These are phyloP conservation scores for Coniochaeta sp. DNA, from an alignment of 2,329 filamentous ascomycete genomes.

Conservation along the genomic window DNA sequence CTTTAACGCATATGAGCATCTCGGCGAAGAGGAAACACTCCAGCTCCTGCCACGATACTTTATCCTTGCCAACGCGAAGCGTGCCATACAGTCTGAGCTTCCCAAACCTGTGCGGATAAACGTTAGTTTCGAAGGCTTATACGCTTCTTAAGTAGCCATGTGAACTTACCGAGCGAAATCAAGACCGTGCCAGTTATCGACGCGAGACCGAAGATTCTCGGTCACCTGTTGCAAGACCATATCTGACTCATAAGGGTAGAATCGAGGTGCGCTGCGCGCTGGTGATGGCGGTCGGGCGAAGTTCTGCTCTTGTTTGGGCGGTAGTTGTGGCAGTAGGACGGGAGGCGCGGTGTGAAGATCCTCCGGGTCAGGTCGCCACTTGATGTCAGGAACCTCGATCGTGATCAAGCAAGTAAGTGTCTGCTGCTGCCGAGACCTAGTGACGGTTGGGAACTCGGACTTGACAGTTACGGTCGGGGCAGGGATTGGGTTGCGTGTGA, in stretches of 20 bases:
- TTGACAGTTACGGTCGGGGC: conserved; percentile 87
- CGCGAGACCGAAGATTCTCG: conserved; percentile 74
- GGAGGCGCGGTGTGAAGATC: conserved; percentile 56
- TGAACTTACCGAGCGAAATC: conserved; percentile 68
- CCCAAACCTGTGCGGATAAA: conserved; percentile 58
- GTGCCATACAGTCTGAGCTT: conserved; percentile 85
- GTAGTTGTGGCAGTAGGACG: conserved; percentile 27
- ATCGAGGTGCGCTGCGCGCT: conserved; percentile 46
- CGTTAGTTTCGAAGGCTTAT: conserved; percentile 21
- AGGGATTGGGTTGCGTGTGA: conserved; percentile 80
- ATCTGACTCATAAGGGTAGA: conserved; percentile 66
- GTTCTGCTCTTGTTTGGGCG: conserved; percentile 42
- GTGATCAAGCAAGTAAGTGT: conserved; percentile 91
- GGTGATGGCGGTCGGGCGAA: conserved; percentile 55
- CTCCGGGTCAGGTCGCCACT: conserved; percentile 81
- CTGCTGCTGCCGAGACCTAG: conserved; percentile 85
- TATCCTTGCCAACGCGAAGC: conserved; percentile 91
- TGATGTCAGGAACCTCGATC: conserved; percentile 85
- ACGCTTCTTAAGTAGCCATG: too few relatives aligned
- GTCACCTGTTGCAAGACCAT: conserved; percentile 79
- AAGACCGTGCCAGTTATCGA: conserved; percentile 97
- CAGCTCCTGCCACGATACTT: conserved; percentile 92
- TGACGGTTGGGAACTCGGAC: conserved; percentile 94
- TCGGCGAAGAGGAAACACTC: conserved; percentile 96
- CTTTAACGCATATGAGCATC: conserved; percentile 99